phyloP scores from a whole-genome alignment of 1,139 yeast genomes.

The Blastobotrys buckinghamii region DNA sequence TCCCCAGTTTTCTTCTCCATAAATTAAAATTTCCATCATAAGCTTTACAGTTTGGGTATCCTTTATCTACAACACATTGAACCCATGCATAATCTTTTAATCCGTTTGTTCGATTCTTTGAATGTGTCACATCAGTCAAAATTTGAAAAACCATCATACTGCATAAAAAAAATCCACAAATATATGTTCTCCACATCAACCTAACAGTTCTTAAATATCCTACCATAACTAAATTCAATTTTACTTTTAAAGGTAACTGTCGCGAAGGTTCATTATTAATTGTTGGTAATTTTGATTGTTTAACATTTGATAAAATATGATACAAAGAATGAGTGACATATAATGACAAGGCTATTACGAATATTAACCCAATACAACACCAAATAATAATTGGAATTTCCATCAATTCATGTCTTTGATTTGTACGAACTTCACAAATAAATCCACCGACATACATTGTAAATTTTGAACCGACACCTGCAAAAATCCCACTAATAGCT shows the following conservation, averaged over 20 bases:
- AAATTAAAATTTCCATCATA: not conserved
- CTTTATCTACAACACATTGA: conserved; percentile 3
- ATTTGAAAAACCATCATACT: conserved; percentile 13
- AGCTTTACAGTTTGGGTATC: not conserved
- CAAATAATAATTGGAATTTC: conserved; percentile 9
- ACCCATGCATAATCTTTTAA: conserved; percentile 2
- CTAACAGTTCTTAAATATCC: conserved; percentile 14
- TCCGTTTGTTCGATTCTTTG: conserved; percentile 4
- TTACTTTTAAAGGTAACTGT: not conserved
- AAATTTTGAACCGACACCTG: conserved; percentile 14
- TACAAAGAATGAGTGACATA: conserved; percentile 13
- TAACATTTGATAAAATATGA: conserved; percentile 7
- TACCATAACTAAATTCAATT: conserved; percentile 1
- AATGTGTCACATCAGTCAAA: not conserved
- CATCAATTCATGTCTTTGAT: not conserved
- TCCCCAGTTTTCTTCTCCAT: not conserved
- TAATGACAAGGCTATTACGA: conserved; percentile 8
- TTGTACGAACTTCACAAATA: conserved; percentile 5
- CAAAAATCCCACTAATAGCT: conserved; percentile 14
- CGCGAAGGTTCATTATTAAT: not conserved
- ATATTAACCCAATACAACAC: conserved; percentile 12
- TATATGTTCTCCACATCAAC: conserved; percentile 19
- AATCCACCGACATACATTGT: conserved; percentile 9
- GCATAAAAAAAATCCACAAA: conserved; percentile 15
- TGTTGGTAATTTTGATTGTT: conserved; percentile 4